These are phyloP conservation scores for Aspergillus alliaceus DNA, from an alignment of 2,329 filamentous ascomycete genomes.

Conservation along the genomic window DNA sequence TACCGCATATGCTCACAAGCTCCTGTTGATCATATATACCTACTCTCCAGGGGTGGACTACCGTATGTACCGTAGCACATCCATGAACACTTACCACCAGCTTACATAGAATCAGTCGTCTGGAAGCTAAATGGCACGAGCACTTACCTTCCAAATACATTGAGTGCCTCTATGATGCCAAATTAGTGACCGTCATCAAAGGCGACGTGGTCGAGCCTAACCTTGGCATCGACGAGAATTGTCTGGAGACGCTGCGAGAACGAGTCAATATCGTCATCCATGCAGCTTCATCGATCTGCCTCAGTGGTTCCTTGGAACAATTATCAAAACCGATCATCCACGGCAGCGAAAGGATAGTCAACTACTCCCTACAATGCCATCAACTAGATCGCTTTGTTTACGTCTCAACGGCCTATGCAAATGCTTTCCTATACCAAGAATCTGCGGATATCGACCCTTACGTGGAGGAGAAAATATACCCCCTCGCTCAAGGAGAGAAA, in stretches of 20 bases:
- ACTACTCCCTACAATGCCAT: conserved; percentile 6
- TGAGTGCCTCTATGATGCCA: background rate
- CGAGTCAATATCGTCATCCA: conserved; percentile 18
- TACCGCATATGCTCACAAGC: conserved; percentile 9
- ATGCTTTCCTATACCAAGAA: conserved; percentile 10
- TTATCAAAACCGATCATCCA: conserved; percentile 3
- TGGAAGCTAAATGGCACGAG: conserved; percentile 7
- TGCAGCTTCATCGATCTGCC: conserved; percentile 16
- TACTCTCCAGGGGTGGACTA: conserved; percentile 14
- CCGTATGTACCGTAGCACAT: conserved; percentile 1
- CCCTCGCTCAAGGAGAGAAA: background rate
- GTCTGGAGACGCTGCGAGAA: background rate
- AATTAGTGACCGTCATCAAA: conserved; percentile 8
- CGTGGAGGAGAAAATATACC: conserved; percentile 15
- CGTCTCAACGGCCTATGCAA: conserved; percentile 20
- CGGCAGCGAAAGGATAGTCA: conserved; percentile 8
- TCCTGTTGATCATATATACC: conserved; percentile 6
- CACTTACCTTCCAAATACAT: conserved; percentile 2
- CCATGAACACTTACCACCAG: background rate
- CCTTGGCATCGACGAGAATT: conserved; percentile 4
- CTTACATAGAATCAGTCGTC: background rate
- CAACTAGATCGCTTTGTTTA: conserved; percentile 18
- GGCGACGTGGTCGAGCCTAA: conserved; percentile 13
- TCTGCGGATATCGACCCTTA: conserved; percentile 1
- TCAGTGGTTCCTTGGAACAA: background rate